Evolutionary conservation across 169 alveolate species (phyloP).

Genomic region (Toxoplasma gondii): DNA sequence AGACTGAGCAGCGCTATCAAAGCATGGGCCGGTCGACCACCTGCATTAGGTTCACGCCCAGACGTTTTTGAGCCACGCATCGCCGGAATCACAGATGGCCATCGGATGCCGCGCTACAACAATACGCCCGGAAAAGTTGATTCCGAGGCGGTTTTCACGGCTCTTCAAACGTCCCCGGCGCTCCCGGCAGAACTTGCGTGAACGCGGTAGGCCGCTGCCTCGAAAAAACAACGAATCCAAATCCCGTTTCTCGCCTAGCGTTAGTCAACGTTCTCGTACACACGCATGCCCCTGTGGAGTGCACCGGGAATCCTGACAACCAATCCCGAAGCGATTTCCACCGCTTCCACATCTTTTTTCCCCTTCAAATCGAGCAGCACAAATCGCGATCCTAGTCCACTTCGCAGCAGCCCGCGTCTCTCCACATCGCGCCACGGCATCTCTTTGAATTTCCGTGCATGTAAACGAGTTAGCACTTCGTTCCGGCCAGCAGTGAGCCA

Average conservation of each 20-base stretch:
- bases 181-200: too few relatives aligned
- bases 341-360: not conserved
- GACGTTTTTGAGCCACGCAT: too few relatives aligned
- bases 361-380: conserved; percentile 33
- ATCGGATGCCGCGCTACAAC: too few relatives aligned
- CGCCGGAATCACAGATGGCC: too few relatives aligned
- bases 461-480: not conserved
- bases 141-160: too few relatives aligned
- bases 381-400: conserved; percentile 14
- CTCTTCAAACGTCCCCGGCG: too few relatives aligned
- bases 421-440: conserved; percentile 20
- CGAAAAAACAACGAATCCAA: too few relatives aligned
- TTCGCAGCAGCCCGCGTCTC: conserved; percentile 27
- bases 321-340: not conserved
- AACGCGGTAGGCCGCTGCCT: too few relatives aligned
- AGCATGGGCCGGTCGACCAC: too few relatives aligned
- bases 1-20: too few relatives aligned
- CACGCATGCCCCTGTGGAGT: not conserved
- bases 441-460: conserved; percentile 18
- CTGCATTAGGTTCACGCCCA: too few relatives aligned
- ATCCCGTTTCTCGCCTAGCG: not conserved
- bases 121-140: too few relatives aligned
- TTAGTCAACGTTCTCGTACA: not conserved
- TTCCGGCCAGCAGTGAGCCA: conserved; percentile 19
- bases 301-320: not conserved